Conservation (phyloP, 2,329 filamentous ascomycete genomes). For the Fusarium dimerum region DNA sequence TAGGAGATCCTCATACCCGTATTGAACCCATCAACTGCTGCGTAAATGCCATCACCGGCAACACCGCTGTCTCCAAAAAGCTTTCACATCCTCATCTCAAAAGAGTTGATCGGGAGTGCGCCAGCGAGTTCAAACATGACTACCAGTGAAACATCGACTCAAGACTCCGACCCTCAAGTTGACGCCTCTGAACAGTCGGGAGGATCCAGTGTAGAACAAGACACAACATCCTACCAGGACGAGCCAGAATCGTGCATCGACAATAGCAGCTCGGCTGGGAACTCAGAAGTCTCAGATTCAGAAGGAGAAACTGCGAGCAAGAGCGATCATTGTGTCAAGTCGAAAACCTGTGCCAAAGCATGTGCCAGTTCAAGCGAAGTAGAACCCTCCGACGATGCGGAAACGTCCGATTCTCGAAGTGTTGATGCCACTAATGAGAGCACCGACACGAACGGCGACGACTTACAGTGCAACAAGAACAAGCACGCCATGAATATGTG, state of each 20-base stretch:
- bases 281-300: not conserved
- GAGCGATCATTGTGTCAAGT: constrained; percentile 1
- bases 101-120: constrained; percentile 1
- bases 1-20: too few species aligned
- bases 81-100: constrained; percentile 9
- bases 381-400: constrained; percentile 1
- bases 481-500: not conserved
- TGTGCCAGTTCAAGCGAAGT: constrained; percentile 4
- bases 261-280: not conserved
- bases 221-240: not conserved
- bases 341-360: not conserved
- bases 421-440: not conserved
- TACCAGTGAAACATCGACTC: not conserved
- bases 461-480: constrained; percentile 8
- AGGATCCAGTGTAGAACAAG: not conserved
- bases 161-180: not conserved
- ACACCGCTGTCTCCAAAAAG: constrained; percentile 5
- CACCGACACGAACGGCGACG: not conserved
- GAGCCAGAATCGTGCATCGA: constrained; percentile 4
- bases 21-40: not conserved
- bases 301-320: not conserved
- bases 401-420: not conserved
- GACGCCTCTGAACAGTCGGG: not conserved
- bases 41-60: not conserved
- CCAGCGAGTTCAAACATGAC: not conserved